Evolutionary conservation across 306 rosid species (phyloP), one percentile per base, ranked within the genome.

Genomic region (Abrus precatorius): DNA sequence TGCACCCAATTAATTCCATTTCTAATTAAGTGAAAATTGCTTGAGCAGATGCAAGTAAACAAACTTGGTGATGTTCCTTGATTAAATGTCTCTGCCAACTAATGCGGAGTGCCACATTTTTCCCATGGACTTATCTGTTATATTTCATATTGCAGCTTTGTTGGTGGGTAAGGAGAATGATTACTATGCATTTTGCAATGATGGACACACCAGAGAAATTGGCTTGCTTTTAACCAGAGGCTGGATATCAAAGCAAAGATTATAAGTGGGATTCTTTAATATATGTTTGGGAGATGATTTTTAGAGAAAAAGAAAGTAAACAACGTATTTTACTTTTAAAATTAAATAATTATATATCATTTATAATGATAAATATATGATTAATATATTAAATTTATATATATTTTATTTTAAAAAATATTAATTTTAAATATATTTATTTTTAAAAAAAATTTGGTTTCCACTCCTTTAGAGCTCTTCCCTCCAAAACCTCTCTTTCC

Each of bases 131-230:
- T 43, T 32, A 6, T 66, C 66, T 63, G 29, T 11, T 62, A 7
- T 43, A 49, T 33, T 20, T 65, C 9, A 54, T 48, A n/a, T 59
- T 69, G 41, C 20, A 52, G 54, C 54, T 29, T 53, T 14, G 48
- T 27, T 45, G 76, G 54, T 48, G 77, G 61, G 73, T 48, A 80
- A 13, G 34, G 9, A 50, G 28, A 80, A 62, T 20, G 52, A n/a
- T 50, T 53, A 20, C 64, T 68, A 45, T 27, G 54, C 20, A 63
- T 7, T 38, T 34, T n/a, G 30, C 69, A 12, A 66, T 47, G 76
- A 49, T 65, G 64, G 28, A 76, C 69, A 65, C 67, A 76, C 32
- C 11, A 61, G 5, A 60, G 43, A 30, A 40, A 52, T 56, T 8
- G 48, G 1, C 28, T 29, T 41, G 47, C 14, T 27, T 69, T 45